These are phyloP conservation scores for Zostera marina DNA, from an alignment of 116 monocot species.

Conservation along the genomic window DNA sequence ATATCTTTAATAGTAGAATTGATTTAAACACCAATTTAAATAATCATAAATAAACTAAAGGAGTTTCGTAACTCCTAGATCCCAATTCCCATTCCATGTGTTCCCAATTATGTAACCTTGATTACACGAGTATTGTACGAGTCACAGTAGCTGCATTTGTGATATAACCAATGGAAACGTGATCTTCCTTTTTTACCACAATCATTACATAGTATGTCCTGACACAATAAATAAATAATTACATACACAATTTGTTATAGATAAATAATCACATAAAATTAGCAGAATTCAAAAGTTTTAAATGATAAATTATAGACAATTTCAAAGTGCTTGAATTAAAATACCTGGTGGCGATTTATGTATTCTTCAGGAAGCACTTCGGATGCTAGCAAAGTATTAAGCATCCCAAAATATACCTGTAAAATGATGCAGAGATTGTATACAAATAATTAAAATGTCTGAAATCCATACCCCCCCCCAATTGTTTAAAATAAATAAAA, in stretches of 20 bases:
- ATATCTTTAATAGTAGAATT: too few species aligned
- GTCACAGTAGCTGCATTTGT: slow-evolving; percentile 46
- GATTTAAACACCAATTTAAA: too few species aligned
- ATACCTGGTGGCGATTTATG: slow-evolving; percentile 54
- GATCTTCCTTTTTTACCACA: slow-evolving; percentile 37
- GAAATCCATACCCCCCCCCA: too few species aligned
- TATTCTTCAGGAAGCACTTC: slow-evolving; percentile 89
- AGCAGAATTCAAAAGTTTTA: neutral
- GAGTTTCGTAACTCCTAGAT: too few species aligned
- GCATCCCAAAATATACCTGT: slow-evolving; percentile 94
- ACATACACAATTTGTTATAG: neutral
- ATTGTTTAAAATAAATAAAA: too few species aligned
- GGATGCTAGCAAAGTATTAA: slow-evolving; percentile 65
- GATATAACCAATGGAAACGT: slow-evolving; percentile 56
- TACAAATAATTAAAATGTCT: too few species aligned
- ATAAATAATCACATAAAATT: neutral
- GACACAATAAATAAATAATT: neutral
- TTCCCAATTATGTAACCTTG: too few species aligned
- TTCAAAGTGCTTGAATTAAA: neutral
- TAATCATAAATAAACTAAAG: too few species aligned
- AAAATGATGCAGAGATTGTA: neutral
- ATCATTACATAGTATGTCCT: slow-evolving; percentile 63
- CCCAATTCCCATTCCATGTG: too few species aligned
- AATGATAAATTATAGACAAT: neutral
- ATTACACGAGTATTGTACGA: slow-evolving; percentile 55